Base-by-base conservation (phyloP, 345 rosid genomes). In the Theobroma cacao region DNA sequence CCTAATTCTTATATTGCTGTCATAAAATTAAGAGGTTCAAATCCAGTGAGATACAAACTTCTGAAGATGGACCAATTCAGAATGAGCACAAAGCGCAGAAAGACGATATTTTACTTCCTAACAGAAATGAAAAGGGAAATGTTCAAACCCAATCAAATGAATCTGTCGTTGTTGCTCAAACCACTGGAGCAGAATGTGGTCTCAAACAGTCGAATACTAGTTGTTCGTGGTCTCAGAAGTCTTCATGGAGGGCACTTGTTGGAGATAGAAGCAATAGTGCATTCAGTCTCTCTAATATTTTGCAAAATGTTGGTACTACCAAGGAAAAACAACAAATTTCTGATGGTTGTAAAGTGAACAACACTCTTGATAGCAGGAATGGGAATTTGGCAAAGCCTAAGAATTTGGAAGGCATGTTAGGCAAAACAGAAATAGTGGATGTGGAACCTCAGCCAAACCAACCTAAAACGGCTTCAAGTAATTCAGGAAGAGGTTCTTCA, bases 211-310 rank as follows among this genome's bases (percentile, higher is more conserved):
- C 82, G 13, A 75, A n/a, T 78, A 75, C 82, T 58, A 79, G 53
- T 78, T 43, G 79, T 64, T 80, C 81, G 65, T 86, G 93, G 92
- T 84, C 95, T 78, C 94, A 90, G 77, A 92, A 90, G 80, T 87
- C 91, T 66, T 92, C 98, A 11, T 95, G 98, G 97, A 91, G 76
- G 82, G 83, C 85, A 78, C 94, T 91, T 80, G 77, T 90, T 65
- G 93, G 87, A 65, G 86, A 78, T 82, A 87, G 70, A 65, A 76
- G 77, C 75, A 80, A 77, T 30, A 79, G 60, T 75, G 64, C 59
- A 58, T 91, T 90, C 81, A 87, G 82, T 74, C 79, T 88, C 77
- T 85, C 91, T 24, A 87, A 80, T 68, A 50, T 85, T 76, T 78
- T 87, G 71, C 85, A 82, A 31, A 79, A 38, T 17, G 28, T 20